These are phyloP conservation scores for Triticum dicoccoides DNA, from an alignment of 176 grass and related monocot genomes.

Conservation along the genomic window DNA sequence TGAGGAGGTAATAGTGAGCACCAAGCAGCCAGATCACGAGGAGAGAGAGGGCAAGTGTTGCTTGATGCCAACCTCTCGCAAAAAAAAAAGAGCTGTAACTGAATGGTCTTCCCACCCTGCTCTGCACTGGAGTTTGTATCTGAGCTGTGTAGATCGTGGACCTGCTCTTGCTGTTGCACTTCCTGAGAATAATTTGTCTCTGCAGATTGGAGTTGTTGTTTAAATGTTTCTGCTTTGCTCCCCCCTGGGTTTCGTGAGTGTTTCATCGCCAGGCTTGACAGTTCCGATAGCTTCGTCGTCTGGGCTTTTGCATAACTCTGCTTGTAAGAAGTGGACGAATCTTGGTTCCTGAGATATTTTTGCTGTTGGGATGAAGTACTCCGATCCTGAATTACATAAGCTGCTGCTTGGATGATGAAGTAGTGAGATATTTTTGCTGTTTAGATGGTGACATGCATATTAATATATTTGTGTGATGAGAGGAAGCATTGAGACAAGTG, in stretches of 20 bases:
- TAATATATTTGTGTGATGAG: too few species aligned
- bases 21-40: neutral
- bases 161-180: too few species aligned
- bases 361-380: neutral
- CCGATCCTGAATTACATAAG: too few species aligned
- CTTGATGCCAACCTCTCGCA: neutral
- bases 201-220: neutral
- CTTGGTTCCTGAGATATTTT: neutral
- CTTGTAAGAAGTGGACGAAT: neutral
- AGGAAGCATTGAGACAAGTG: too few species aligned
- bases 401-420: too few species aligned
- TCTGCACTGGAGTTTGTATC: conserved; percentile 21
- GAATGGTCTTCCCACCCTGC: neutral
- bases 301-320: neutral
- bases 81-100: neutral
- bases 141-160: conserved; percentile 28
- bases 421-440: too few species aligned
- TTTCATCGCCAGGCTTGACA: neutral
- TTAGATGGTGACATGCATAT: too few species aligned
- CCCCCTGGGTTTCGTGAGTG: neutral
- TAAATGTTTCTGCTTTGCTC: neutral
- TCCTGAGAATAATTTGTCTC: too few species aligned
- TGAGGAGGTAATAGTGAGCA: conserved; percentile 3
- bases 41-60: conserved; percentile 1
- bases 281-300: neutral